Evolutionary conservation across 495 filamentous ascomycete genomes (phyloP).

Genomic region (Cenococcum geophilum): DNA sequence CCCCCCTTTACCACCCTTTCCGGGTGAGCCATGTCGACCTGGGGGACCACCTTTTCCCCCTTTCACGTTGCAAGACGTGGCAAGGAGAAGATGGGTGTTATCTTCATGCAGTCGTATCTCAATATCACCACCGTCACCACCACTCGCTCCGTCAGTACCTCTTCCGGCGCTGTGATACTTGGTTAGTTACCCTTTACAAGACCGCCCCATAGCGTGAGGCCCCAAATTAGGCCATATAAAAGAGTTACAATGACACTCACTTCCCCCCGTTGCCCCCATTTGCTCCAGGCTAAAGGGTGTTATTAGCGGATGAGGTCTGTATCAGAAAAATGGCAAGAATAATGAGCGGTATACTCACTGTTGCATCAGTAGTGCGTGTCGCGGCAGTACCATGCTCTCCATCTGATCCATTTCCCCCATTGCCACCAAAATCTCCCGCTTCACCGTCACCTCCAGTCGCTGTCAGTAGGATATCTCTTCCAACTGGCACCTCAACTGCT

Average conservation of each 20-base stretch:
- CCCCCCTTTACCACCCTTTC: conserved; percentile 26
- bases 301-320: neutral
- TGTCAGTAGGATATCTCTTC: too few species aligned
- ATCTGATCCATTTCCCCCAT: neutral
- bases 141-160: conserved; percentile 17
- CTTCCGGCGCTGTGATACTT: conserved; percentile 5
- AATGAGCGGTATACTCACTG: neutral
- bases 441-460: neutral
- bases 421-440: neutral
- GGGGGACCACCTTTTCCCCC: conserved; percentile 25
- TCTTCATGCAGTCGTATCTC: conserved; percentile 19
- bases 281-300: neutral
- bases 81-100: conserved; percentile 21
- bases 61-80: conserved; percentile 14
- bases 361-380: conserved; percentile 11
- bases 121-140: conserved; percentile 18
- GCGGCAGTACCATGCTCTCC: conserved; percentile 5
- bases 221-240: too few species aligned
- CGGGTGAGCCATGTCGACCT: conserved; percentile 24
- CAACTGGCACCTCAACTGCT: too few species aligned
- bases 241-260: too few species aligned
- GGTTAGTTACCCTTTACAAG: too few species aligned
- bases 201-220: too few species aligned
- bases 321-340: neutral
- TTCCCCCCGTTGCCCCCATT: conserved; percentile 11